A percentile compares a stretch with the other conserved stretches of the same genome.
Evolutionary conservation across 2,329 filamentous ascomycete genomes (phyloP).

Genomic region (Talaromyces amestolkiae): DNA sequence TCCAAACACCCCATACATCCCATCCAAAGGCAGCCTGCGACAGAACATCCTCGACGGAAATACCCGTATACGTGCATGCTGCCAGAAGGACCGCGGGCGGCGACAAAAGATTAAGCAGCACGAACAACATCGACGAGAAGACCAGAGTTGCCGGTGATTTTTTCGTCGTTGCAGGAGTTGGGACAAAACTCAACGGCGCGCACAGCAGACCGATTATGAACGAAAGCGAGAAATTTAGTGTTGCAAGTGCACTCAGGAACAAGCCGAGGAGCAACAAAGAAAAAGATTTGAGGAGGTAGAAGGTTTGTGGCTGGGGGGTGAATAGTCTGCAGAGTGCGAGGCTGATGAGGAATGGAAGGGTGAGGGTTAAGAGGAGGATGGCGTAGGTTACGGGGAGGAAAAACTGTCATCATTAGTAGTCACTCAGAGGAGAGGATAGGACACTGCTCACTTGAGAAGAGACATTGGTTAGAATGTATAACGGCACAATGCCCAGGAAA

Average conservation of each 20-base stretch:
- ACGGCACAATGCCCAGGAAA: slow-evolving; percentile 72
- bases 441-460: slow-evolving; percentile 55
- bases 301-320: slow-evolving; percentile 64
- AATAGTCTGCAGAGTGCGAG: slow-evolving; percentile 51
- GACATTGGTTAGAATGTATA: slow-evolving; percentile 81
- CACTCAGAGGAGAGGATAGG: background rate
- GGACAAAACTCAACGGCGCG: slow-evolving; percentile 71
- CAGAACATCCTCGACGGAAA: slow-evolving; percentile 59
- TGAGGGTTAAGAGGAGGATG: slow-evolving; percentile 56
- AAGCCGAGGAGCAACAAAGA: slow-evolving; percentile 90
- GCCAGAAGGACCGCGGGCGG: slow-evolving; percentile 57
- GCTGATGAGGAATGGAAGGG: slow-evolving; percentile 59
- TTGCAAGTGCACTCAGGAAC: slow-evolving; percentile 87
- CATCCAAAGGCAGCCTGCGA: slow-evolving; percentile 78
- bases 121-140: slow-evolving; percentile 36
- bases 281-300: slow-evolving; percentile 80
- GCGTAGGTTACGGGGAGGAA: slow-evolving; percentile 58
- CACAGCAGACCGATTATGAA: slow-evolving; percentile 79
- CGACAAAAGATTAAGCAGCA: slow-evolving; percentile 59
- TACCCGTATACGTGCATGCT: slow-evolving; percentile 49
- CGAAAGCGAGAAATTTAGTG: slow-evolving; percentile 89
- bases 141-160: background rate
- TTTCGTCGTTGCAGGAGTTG: slow-evolving; percentile 23
- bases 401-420: slow-evolving; percentile 45
- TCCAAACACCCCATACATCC: slow-evolving; percentile 87